Percentiles rank a stretch among this genome's conserved stretches.
phyloP scores from a whole-genome alignment of 2,329 filamentous ascomycete genomes.

The Sporothrix globosa region DNA sequence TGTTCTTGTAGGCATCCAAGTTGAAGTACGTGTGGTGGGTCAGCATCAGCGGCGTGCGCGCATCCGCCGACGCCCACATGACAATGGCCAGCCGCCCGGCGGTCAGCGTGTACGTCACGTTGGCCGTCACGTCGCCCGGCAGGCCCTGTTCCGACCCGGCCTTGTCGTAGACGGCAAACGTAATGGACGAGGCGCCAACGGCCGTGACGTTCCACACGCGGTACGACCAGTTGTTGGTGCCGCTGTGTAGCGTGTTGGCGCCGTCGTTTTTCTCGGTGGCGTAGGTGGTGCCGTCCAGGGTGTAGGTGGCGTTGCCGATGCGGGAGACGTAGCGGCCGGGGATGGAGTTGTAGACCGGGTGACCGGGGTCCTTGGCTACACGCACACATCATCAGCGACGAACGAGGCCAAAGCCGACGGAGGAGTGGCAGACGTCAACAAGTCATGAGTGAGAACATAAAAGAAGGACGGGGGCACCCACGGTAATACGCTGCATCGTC shows the following conservation, averaged over 20 bases:
- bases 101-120: slow-evolving; percentile 64
- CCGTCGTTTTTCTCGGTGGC: slow-evolving; percentile 59
- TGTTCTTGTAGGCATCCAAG: slow-evolving; percentile 65
- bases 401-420: neutral
- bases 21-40: slow-evolving; percentile 72
- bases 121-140: slow-evolving; percentile 62
- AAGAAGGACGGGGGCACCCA: slow-evolving; percentile 35
- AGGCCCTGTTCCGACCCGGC: slow-evolving; percentile 62
- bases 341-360: slow-evolving; percentile 65
- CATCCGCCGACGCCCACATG: slow-evolving; percentile 60
- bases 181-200: slow-evolving; percentile 60
- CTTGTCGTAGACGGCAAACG: slow-evolving; percentile 66
- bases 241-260: slow-evolving; percentile 60
- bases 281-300: slow-evolving; percentile 57
- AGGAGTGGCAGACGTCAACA: neutral
- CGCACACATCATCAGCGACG: neutral
- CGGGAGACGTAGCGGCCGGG: slow-evolving; percentile 67
- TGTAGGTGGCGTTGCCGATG: slow-evolving; percentile 62
- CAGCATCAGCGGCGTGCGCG: slow-evolving; percentile 60
- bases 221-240: slow-evolving; percentile 65
- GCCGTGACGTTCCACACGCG: slow-evolving; percentile 64
- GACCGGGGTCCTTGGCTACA: slow-evolving; percentile 51
- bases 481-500: slow-evolving; percentile 63
- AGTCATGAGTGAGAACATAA: neutral
- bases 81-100: slow-evolving; percentile 62